A percentile compares a stretch with the other conserved stretches of the same genome.
phyloP scores from a whole-genome alignment of 768 basidiomycete genomes.

The Leucocoprinus birnbaumii region DNA sequence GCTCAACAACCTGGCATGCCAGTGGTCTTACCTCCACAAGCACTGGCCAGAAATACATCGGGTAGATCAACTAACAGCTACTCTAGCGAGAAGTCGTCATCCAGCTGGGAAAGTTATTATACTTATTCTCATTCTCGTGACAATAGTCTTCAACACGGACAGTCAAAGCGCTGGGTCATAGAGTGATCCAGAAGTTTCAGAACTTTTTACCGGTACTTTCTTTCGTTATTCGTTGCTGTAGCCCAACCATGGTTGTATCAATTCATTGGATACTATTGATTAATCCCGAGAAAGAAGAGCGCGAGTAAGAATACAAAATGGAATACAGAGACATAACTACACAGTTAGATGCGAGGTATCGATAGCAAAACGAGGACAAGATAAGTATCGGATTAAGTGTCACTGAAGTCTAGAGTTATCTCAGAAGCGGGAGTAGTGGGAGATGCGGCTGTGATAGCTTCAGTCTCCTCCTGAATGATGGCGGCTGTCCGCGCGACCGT shows the following conservation, averaged over 20 bases:
- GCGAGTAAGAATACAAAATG: not conserved
- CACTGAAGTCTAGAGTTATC: conserved; percentile 15
- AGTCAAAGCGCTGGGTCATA: conserved; percentile 52
- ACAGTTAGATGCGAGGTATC: conserved; percentile 8
- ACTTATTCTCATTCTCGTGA: conserved; percentile 26
- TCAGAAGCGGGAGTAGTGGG: conserved; percentile 44
- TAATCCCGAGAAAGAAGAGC: not conserved
- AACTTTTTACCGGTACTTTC: conserved; percentile 5
- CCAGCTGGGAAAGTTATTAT: conserved; percentile 34
- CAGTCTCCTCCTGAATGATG: conserved; percentile 57
- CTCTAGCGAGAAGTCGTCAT: conserved; percentile 35
- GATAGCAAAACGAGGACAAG: not conserved
- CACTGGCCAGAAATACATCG: conserved; percentile 32
- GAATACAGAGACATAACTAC: not conserved
- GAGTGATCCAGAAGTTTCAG: conserved; percentile 34
- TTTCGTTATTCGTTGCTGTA: conserved; percentile 9
- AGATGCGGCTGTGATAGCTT: conserved; percentile 48
- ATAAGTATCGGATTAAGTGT: conserved; percentile 5
- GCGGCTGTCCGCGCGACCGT: conserved; percentile 55
- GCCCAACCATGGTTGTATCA: not conserved
- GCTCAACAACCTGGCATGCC: conserved; percentile 29
- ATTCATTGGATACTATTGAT: not conserved
- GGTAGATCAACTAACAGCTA: conserved; percentile 27
- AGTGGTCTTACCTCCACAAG: conserved; percentile 26
- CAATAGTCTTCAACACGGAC: conserved; percentile 27